Base-by-base conservation (phyloP, 768 basidiomycete genomes). In the Phylloporus arenicola region DNA sequence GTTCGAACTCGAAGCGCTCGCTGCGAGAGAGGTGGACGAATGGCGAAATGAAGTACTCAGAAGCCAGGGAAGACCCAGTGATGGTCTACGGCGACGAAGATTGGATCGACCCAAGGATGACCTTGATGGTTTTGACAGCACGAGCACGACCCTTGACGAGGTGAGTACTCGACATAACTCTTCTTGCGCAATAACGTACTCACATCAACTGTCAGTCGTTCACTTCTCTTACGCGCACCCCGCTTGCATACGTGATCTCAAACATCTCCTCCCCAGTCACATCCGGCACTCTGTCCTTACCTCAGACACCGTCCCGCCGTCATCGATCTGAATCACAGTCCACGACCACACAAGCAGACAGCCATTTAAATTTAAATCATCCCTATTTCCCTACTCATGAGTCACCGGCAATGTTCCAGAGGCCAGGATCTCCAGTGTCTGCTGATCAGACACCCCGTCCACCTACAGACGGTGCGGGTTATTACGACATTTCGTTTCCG, bases 1-100 rank as follows among this genome's bases (percentile, higher is more conserved):
- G 14, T 63, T 79, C 24, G 82, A 83, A 59, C 68, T 86, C 4
- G 78, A 80, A 39, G 70, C 72, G n/a, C 68, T 83, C 38, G 70
- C 74, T 39, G 70, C 77, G 6, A 69, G 62, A 45, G 80, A 82
- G 56, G 72, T 79, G 11, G 67, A 69, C 17, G 76, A 78, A 64
- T 81, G 82, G 83, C 68, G 79, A 50, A 72, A 64, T 12, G 68
- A 75, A 46, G 70, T 72, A 0, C 63, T 72, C 47, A 65, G 62
- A 51, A 70, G 64, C 31, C 64, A 66, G 50, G 42, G 44, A 41
- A 49, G 47, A 14, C 38, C 35, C 10, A 13, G 12, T 1, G 27
- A 45, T 4, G 55, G 51, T n/a, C 50, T 54, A 1, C 42, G 45
- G 47, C 49, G 39, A 24, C 47, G 62, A 43, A 53, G 47, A 24